phyloP scores from a whole-genome alignment of 2,329 filamentous ascomycete species.

The Aspergillus sp. region DNA sequence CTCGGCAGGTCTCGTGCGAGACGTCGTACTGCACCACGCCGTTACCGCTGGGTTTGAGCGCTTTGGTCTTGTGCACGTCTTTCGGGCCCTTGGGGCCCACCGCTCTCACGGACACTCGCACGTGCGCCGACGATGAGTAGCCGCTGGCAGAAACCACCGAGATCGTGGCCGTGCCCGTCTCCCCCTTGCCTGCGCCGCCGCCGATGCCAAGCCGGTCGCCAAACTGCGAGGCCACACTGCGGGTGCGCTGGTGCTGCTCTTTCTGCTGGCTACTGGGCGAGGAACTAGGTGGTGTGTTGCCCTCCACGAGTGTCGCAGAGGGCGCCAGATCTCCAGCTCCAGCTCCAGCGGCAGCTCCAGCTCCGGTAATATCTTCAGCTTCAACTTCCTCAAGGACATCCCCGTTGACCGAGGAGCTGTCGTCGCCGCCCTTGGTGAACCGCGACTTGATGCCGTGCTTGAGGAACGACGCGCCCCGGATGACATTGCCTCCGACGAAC shows the following conservation, averaged over 20 bases:
- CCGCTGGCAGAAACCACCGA: constrained; percentile 69
- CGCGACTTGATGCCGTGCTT: constrained; percentile 64
- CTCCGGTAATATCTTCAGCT: constrained; percentile 15
- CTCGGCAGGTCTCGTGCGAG: constrained; percentile 63
- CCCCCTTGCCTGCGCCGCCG: constrained; percentile 42
- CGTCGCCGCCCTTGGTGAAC: constrained; percentile 47
- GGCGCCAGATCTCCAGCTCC: constrained; percentile 12
- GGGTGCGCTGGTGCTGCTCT: constrained; percentile 40
- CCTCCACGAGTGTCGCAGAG: constrained; percentile 23
- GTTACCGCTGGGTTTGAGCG: constrained; percentile 58
- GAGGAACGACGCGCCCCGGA: constrained; percentile 84
- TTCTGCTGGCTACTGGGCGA: constrained; percentile 30
- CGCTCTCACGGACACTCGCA: constrained; percentile 68
- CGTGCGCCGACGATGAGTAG: constrained; percentile 65
- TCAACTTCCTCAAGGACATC: constrained; percentile 4
- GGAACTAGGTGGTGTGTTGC: constrained; percentile 12
- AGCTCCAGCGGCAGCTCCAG: constrained; percentile 9
- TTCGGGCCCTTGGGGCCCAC: constrained; percentile 60
- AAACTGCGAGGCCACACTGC: constrained; percentile 45
- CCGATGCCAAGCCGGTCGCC: constrained; percentile 44
- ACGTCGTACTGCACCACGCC: constrained; percentile 60
- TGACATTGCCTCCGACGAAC: constrained; percentile 71
- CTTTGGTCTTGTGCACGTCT: constrained; percentile 84
- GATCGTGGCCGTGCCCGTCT: constrained; percentile 69
- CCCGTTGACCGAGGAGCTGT: constrained; percentile 13